Percentiles rank a stretch among this genome's conserved stretches.
Conservation (phyloP, 1,284 basidiomycete genomes). For the Ganoderma resinaceum region DNA sequence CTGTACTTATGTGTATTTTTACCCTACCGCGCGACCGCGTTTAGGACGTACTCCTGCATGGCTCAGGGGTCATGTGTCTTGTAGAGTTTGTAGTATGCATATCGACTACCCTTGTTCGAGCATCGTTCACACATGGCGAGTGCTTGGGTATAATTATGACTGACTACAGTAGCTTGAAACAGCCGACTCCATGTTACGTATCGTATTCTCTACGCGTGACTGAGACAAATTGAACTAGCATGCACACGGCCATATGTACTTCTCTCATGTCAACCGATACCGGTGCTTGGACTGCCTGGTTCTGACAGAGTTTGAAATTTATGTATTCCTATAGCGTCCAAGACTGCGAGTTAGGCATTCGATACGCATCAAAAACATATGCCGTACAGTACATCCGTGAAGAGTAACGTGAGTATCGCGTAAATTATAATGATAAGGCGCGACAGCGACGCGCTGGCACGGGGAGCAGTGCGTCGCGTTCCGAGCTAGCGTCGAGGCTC, state of each 20-base stretch:
- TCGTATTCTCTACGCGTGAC: not conserved
- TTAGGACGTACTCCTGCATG: conserved; percentile 21
- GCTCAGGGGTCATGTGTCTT: conserved; percentile 16
- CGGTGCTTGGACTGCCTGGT: not conserved
- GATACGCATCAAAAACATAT: conserved; percentile 5
- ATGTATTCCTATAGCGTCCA: not conserved
- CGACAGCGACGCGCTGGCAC: not conserved
- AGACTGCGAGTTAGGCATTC: not conserved
- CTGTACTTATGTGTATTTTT: conserved; percentile 30
- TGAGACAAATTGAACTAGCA: too few species aligned
- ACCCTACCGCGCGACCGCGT: conserved; percentile 13
- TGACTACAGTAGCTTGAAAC: not conserved
- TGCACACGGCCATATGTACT: too few species aligned
- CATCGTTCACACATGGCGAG: not conserved
- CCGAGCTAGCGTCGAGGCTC: not conserved
- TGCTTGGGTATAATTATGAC: not conserved
- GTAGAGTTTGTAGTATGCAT: conserved; percentile 26
- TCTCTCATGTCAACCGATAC: too few species aligned
- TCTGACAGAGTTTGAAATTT: not conserved
- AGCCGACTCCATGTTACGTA: too few species aligned
- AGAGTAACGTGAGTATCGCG: not conserved
- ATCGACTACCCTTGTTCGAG: conserved; percentile 6
- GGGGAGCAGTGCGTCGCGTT: not conserved
- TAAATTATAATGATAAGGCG: conserved; percentile 11
- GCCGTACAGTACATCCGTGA: not conserved